Conservation (phyloP, 2,329 filamentous ascomycete species). For the Teratosphaeria pseudoeucalypti region DNA sequence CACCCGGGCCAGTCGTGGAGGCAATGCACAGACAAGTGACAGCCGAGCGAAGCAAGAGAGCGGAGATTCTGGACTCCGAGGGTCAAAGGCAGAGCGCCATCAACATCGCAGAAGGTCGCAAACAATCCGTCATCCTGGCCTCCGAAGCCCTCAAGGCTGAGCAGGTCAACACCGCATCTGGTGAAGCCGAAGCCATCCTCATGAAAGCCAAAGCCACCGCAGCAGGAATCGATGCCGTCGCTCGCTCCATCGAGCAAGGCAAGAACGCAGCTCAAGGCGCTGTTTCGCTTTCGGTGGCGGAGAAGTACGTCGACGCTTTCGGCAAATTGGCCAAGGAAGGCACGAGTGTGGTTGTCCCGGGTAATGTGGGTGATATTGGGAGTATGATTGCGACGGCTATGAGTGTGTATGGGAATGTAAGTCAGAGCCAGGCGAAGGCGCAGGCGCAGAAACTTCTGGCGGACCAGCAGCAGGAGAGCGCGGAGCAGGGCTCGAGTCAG, state of each 20-base stretch:
- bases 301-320: conserved; percentile 97
- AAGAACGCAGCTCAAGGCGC: conserved; percentile 68
- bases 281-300: conserved; percentile 77
- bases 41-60: conserved; percentile 91
- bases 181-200: conserved; percentile 88
- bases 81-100: conserved; percentile 95
- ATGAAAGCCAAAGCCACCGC: conserved; percentile 81
- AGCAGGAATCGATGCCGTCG: conserved; percentile 76
- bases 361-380: conserved; percentile 91
- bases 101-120: conserved; percentile 96
- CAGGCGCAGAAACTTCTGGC: conserved; percentile 22
- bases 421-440: conserved; percentile 59
- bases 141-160: conserved; percentile 85
- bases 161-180: conserved; percentile 82
- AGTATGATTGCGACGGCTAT: conserved; percentile 95
- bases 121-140: conserved; percentile 92
- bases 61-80: conserved; percentile 94
- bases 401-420: conserved; percentile 91
- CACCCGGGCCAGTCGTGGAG: conserved; percentile 81
- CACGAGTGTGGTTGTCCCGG: conserved; percentile 88
- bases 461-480: not conserved
- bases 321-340: conserved; percentile 87
- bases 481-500: conserved; percentile 1
- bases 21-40: conserved; percentile 99
- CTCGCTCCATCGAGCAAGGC: conserved; percentile 59